Evolutionary conservation across 1,139 yeast genomes (phyloP).

Genomic region (Diutina rugosa): DNA sequence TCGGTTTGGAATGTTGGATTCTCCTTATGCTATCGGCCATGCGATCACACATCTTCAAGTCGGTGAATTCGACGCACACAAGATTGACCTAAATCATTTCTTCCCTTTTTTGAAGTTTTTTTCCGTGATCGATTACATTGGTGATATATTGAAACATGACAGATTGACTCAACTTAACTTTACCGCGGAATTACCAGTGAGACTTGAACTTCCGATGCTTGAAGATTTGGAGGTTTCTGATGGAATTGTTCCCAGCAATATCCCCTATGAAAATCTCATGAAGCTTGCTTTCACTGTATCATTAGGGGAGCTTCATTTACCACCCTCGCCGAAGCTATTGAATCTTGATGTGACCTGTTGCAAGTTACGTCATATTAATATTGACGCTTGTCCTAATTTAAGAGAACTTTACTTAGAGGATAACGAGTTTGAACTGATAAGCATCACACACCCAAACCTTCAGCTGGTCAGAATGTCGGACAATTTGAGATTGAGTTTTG

Average conservation of each 20-base stretch:
- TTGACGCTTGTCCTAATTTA: background rate
- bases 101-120: background rate
- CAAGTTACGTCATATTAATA: background rate
- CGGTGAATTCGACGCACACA: background rate
- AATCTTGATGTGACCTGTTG: background rate
- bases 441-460: background rate
- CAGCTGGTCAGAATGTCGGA: background rate
- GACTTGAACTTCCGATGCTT: background rate
- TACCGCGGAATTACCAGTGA: background rate
- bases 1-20: too few relatives aligned
- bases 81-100: background rate
- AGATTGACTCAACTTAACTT: background rate
- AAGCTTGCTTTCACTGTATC: background rate
- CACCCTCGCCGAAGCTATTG: background rate
- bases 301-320: background rate
- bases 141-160: background rate
- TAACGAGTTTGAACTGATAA: background rate
- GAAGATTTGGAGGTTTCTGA: background rate
- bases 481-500: background rate
- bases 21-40: background rate
- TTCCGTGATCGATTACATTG: background rate
- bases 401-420: background rate
- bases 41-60: background rate
- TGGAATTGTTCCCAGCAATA: background rate
- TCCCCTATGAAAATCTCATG: background rate